phyloP scores from a whole-genome alignment of 768 basidiomycete species.

The Leccinum broughii region DNA sequence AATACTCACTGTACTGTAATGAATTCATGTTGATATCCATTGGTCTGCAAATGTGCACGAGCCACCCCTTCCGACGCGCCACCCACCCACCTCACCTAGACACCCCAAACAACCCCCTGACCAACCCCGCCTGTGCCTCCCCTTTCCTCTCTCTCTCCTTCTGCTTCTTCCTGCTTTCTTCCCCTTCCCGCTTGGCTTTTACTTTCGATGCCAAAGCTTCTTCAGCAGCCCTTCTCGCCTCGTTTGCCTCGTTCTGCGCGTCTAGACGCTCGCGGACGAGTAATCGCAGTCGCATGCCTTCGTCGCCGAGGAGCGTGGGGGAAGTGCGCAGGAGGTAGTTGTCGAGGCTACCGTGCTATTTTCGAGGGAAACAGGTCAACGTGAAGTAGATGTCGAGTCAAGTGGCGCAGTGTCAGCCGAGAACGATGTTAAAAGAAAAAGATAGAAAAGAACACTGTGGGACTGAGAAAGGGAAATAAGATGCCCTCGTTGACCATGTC shows the following conservation, averaged over 20 bases:
- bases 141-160: conserved; percentile 2
- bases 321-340: conserved; percentile 58
- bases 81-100: neutral
- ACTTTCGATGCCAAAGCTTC: conserved; percentile 18
- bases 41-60: too few relatives aligned
- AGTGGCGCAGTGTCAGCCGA: neutral
- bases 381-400: neutral
- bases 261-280: conserved; percentile 36
- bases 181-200: conserved; percentile 7
- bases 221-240: conserved; percentile 22
- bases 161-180: conserved; percentile 8
- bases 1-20: neutral
- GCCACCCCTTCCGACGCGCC: too few relatives aligned
- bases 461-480: too few relatives aligned
- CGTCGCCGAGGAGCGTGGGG: conserved; percentile 37
- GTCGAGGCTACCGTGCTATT: conserved; percentile 68
- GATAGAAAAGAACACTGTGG: neutral
- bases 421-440: neutral
- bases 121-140: conserved; percentile 12
- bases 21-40: neutral
- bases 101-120: conserved; percentile 21
- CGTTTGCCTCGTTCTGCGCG: conserved; percentile 15
- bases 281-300: conserved; percentile 49
- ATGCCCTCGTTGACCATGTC: too few relatives aligned
- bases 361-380: neutral